A percentile compares a stretch with the other conserved stretches of the same genome.
phyloP scores from a whole-genome alignment of 2,329 filamentous ascomycete genomes.

The Dothidotthia symphoricarpi region DNA sequence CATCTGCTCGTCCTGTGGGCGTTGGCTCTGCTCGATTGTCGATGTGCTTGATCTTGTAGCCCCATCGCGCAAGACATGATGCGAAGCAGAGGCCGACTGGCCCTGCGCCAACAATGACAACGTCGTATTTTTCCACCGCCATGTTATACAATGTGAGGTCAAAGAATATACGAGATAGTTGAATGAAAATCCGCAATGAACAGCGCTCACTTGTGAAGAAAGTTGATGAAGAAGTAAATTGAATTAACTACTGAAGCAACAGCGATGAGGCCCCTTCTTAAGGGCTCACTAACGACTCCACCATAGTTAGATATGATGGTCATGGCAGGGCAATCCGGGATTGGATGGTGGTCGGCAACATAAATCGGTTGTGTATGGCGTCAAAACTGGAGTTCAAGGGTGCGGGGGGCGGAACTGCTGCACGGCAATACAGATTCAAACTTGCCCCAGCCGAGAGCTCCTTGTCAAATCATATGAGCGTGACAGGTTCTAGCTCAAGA shows the following conservation, averaged over 20 bases:
- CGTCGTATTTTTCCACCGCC: constrained; percentile 56
- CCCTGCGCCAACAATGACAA: constrained; percentile 83
- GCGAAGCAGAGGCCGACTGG: constrained; percentile 86
- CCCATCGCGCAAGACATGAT: constrained; percentile 85
- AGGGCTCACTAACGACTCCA: constrained; percentile 12
- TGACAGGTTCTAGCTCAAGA: too few relatives aligned
- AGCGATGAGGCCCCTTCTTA: neutral
- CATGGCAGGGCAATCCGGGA: constrained; percentile 29
- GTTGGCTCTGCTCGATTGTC: constrained; percentile 87
- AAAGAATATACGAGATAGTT: neutral
- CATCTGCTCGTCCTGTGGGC: constrained; percentile 81
- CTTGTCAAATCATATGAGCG: neutral
- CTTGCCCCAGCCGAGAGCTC: neutral
- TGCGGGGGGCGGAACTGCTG: constrained; percentile 22
- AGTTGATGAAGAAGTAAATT: constrained; percentile 1
- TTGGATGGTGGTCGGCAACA: constrained; percentile 22
- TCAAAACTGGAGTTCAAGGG: constrained; percentile 9
- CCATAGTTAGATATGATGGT: constrained; percentile 16
- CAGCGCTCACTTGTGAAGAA: too few relatives aligned
- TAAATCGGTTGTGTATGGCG: constrained; percentile 21
- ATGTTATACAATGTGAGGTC: constrained; percentile 8
- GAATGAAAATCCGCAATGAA: too few relatives aligned
- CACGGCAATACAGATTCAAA: constrained; percentile 26
- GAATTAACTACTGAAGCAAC: constrained; percentile 11
- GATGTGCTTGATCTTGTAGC: constrained; percentile 92